A percentile compares a stretch with the other conserved stretches of the same genome.
Conservation (phyloP, 2,329 filamentous ascomycete genomes). For the Aspergillus nomiae region DNA sequence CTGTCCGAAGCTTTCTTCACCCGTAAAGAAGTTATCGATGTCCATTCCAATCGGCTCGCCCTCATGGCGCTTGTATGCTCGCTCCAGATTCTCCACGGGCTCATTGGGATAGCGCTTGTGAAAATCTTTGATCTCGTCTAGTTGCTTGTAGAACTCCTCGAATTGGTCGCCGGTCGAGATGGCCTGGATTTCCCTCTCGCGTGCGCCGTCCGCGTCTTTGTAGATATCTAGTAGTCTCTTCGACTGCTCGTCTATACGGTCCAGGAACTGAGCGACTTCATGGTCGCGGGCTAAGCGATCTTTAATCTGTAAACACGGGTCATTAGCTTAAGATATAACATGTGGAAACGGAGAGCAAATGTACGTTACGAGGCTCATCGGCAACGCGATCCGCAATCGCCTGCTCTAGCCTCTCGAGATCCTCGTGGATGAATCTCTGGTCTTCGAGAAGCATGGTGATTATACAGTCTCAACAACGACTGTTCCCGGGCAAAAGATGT, state of each 20-base stretch:
- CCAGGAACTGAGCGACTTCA: slow-evolving; percentile 82
- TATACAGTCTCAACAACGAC: slow-evolving; percentile 1
- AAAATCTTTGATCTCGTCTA: slow-evolving; percentile 79
- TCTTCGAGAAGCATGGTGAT: slow-evolving; percentile 80
- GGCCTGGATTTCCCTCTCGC: slow-evolving; percentile 77
- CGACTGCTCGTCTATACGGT: slow-evolving; percentile 86
- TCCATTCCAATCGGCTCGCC: slow-evolving; percentile 65
- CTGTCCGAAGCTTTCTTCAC: slow-evolving; percentile 89
- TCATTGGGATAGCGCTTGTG: slow-evolving; percentile 92
- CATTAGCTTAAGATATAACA: slow-evolving; percentile 19
- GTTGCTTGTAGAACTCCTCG: slow-evolving; percentile 86
- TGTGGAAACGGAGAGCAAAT: slow-evolving; percentile 34
- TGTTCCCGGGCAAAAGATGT: neutral
- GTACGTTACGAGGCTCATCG: slow-evolving; percentile 85
- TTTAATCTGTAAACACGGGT: slow-evolving; percentile 67
- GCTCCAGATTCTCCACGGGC: slow-evolving; percentile 91
- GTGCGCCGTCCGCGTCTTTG: slow-evolving; percentile 71
- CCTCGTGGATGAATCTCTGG: slow-evolving; percentile 91
- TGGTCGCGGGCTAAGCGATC: slow-evolving; percentile 89
- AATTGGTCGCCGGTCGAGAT: slow-evolving; percentile 85
- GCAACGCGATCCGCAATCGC: slow-evolving; percentile 85
- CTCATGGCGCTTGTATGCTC: slow-evolving; percentile 78
- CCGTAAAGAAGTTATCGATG: slow-evolving; percentile 90
- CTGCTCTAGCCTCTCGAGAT: slow-evolving; percentile 93
- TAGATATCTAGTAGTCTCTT: slow-evolving; percentile 79